Evolutionary conservation across 805 yeast genomes (phyloP), one percentile per base, ranked within the genome.

Genomic region (Saturnispora hagleri): DNA sequence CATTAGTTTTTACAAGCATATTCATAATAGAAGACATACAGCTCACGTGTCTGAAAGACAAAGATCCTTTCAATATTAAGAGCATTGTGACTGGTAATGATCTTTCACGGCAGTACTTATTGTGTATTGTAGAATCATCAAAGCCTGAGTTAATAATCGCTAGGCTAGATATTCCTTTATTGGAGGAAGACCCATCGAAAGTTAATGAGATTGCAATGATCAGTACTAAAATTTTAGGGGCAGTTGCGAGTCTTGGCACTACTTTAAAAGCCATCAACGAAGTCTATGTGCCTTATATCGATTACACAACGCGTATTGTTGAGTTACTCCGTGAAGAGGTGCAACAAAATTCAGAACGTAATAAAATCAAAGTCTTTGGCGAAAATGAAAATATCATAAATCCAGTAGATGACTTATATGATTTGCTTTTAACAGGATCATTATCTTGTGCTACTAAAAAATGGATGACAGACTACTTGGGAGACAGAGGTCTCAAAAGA

Each of bases 401-500:
- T 57, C 60, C 75, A 10, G 60, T 68, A 2, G 69, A 72, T 48
- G 73, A 71, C 53, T 60, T 81, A 7, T 73, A 73, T 51, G 77
- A 76, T 47, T 58, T 78, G 22, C 62, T 81, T 2, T 59, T 81
- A 3, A 78, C 86, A 0, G 84, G 85, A 2, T 68, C 77, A 48
- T 69, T 82, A 53, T 73, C 80, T 1, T 71, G 68, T 13, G 64
- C 71, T 0, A 67, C 79, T 2, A 74, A 73, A 53, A 81, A 79
- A 51, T 85, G 82, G 81, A 68, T 86, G 60, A 73, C 77, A 22
- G 82, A 82, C 57, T 79, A 81, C 46, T 68, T 85, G 34, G 89
- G 87, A 0, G 89, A 83, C 55, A 69, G 85, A 55, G 86, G 86
- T 28, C 62, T 78, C 18, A 78, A 76, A 55, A 71, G 78, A 56